Percentiles rank a stretch among this genome's conserved stretches.
Evolutionary conservation across 352 stramenopile genomes (phyloP).

Genomic region (Pythium phragmitis): DNA sequence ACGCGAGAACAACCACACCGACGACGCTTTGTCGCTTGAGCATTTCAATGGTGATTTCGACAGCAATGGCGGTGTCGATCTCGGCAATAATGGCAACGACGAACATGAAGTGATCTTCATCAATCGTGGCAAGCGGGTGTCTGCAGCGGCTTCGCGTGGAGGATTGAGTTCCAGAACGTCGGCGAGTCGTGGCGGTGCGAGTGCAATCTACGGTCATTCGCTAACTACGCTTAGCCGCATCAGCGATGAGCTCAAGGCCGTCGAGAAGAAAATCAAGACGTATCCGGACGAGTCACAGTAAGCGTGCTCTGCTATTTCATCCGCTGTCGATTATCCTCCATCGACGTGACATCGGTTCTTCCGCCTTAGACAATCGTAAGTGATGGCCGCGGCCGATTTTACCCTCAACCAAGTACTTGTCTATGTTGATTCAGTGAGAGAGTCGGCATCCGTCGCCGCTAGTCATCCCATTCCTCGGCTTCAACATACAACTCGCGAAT

Average conservation of each 20-base stretch:
- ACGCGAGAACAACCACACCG: constrained; percentile 19
- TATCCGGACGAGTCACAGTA: constrained; percentile 27
- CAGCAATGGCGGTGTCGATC: neutral
- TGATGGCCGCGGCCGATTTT: constrained; percentile 3
- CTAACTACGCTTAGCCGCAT: constrained; percentile 58
- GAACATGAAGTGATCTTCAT: constrained; percentile 31
- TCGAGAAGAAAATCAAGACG: constrained; percentile 65
- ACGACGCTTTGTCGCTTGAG: constrained; percentile 26
- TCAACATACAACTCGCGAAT: constrained; percentile 51
- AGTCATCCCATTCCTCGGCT: constrained; percentile 22
- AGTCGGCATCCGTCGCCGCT: neutral
- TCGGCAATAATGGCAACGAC: constrained; percentile 20
- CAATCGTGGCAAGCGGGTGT: constrained; percentile 34
- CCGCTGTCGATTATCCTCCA: neutral
- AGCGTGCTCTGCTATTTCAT: neutral
- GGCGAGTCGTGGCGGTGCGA: constrained; percentile 22
- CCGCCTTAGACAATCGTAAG: constrained; percentile 13
- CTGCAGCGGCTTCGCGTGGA: constrained; percentile 22
- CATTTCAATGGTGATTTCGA: constrained; percentile 25
- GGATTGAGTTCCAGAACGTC: constrained; percentile 30
- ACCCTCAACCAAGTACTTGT: neutral
- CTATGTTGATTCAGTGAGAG: neutral
- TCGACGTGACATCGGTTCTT: neutral
- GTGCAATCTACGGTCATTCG: constrained; percentile 44
- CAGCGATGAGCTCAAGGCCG: constrained; percentile 61